Evolutionary conservation across 2,329 filamentous ascomycete genomes (phyloP).

Genomic region (Sarocladium brachiariae): DNA sequence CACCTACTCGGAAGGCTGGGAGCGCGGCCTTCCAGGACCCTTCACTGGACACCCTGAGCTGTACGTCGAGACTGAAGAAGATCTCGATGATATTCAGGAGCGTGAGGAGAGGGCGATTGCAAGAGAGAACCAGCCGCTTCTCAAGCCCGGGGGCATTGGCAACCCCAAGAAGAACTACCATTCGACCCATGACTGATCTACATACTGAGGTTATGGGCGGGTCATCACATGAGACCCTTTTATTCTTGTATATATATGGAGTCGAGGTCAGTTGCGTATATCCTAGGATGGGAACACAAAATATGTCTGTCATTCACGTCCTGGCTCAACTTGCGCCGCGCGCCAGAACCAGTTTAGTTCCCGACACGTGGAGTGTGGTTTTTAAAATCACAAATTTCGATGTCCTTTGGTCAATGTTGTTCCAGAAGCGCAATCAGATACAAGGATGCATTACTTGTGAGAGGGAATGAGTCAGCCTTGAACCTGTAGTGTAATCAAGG

Average conservation of each 20-base stretch:
- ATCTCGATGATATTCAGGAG: constrained; percentile 42
- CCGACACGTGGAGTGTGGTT: no score
- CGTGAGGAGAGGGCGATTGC: constrained; percentile 44
- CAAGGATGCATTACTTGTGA: background rate
- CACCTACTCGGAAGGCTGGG: constrained; percentile 43
- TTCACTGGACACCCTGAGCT: constrained; percentile 46
- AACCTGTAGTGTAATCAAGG: background rate
- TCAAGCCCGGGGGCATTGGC: constrained; percentile 43
- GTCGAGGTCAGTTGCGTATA: background rate
- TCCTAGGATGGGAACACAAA: background rate
- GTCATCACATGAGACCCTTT: background rate
- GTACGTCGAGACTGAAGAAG: constrained; percentile 44
- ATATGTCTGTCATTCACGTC: background rate
- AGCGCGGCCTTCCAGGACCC: constrained; percentile 42
- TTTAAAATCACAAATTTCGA: no score
- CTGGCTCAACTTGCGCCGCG: background rate
- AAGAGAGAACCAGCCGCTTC: constrained; percentile 42
- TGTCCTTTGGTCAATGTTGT: no score
- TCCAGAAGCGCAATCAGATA: no score
- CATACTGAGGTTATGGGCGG: background rate
- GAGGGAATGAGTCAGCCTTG: background rate
- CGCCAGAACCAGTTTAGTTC: background rate
- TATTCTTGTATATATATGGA: background rate
- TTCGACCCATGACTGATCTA: background rate
- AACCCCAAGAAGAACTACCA: constrained; percentile 34